These are phyloP conservation scores for Rhodomyrtus tomentosa DNA, from an alignment of 345 rosid genomes.

Conservation along the genomic window DNA sequence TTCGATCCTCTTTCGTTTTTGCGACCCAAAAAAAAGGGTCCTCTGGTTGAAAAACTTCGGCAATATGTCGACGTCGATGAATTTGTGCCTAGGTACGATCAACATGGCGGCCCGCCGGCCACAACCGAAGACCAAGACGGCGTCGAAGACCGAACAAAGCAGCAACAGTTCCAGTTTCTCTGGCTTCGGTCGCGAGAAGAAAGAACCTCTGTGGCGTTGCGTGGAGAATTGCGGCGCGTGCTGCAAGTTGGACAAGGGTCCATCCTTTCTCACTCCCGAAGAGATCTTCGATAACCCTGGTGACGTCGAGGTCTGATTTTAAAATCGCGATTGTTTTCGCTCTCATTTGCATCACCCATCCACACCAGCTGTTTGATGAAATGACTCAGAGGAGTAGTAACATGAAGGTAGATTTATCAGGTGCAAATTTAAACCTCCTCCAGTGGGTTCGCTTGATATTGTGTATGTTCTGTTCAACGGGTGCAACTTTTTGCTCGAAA, in stretches of 20 bases:
- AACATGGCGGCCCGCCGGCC: constrained; percentile 14
- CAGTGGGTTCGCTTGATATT: neutral
- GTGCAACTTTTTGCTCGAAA: neutral
- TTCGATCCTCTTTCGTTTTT: neutral
- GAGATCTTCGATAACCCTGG: constrained; percentile 53
- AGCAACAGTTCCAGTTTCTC: neutral
- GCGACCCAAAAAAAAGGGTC: too few species aligned
- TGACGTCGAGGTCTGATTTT: constrained; percentile 40
- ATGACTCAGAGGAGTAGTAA: neutral
- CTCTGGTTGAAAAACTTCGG: neutral
- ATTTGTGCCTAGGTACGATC: neutral
- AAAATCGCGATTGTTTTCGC: neutral
- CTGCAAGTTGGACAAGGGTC: constrained; percentile 81
- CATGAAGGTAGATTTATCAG: neutral
- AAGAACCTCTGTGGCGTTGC: constrained; percentile 58
- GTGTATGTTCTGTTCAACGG: neutral
- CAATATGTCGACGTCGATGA: neutral
- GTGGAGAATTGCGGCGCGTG: constrained; percentile 75
- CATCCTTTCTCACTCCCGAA: constrained; percentile 61
- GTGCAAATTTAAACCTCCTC: neutral
- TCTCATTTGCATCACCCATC: neutral
- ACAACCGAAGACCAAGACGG: neutral
- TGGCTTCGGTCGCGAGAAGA: constrained; percentile 30
- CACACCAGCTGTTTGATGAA: constrained; percentile 33
- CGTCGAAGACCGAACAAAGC: constrained; percentile 2